Conservation (phyloP, 176 grass and related monocot genomes). For the Zoysia japonica region DNA sequence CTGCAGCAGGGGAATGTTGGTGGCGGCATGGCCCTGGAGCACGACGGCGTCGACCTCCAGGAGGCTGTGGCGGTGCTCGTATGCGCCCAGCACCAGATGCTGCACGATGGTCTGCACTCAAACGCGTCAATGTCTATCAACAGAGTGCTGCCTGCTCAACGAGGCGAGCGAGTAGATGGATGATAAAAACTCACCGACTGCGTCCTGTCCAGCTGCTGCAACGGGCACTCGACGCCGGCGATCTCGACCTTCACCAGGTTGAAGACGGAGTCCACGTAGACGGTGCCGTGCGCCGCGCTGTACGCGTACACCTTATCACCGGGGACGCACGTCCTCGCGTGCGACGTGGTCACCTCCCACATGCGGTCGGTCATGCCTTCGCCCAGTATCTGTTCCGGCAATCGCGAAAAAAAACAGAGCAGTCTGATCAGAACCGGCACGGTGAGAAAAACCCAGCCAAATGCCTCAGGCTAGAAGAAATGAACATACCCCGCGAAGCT, state of each 20-base stretch:
- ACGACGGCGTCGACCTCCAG: constrained; percentile 38
- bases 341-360: constrained; percentile 63
- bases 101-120: constrained; percentile 37
- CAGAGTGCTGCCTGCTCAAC: too few species aligned
- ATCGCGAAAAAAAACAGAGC: background rate
- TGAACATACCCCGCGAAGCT: constrained; percentile 52
- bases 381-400: constrained; percentile 60
- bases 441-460: background rate
- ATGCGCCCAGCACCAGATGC: constrained; percentile 43
- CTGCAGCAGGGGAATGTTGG: constrained; percentile 48
- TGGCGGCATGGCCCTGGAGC: constrained; percentile 26
- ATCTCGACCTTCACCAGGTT: constrained; percentile 31
- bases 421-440: constrained; percentile 6
- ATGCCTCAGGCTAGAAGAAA: background rate
- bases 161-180: too few species aligned
- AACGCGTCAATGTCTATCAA: background rate
- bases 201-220: constrained; percentile 38
- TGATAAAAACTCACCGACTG: constrained; percentile 26
- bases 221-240: background rate
- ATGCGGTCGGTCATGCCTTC: constrained; percentile 73
- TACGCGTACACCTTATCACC: constrained; percentile 61
- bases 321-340: constrained; percentile 55
- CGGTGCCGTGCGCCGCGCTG: background rate
- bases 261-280: constrained; percentile 61
- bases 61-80: constrained; percentile 44